A percentile compares a stretch with the other conserved stretches of the same genome.
phyloP scores from a whole-genome alignment of 1,284 basidiomycete genomes.

The Marasmius oreades region DNA sequence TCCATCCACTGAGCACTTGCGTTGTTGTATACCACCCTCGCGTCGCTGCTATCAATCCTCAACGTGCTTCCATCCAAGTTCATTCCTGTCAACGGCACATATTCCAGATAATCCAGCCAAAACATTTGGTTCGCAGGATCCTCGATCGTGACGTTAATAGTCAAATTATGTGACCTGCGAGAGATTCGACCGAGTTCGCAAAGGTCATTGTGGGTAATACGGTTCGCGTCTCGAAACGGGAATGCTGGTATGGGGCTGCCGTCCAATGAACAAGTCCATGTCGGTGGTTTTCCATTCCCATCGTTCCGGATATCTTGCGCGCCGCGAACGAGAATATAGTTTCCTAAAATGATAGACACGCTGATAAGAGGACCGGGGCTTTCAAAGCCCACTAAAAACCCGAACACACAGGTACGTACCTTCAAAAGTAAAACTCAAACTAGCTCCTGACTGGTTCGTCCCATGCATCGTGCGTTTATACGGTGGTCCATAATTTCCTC shows the following conservation, averaged over 20 bases:
- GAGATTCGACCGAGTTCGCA: constrained; percentile 19
- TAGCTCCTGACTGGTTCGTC: background rate
- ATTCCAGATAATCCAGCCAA: constrained; percentile 28
- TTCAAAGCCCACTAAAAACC: too few species aligned
- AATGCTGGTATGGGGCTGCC: constrained; percentile 20
- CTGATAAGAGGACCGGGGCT: background rate
- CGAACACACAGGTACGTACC: background rate
- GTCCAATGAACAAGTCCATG: constrained; percentile 27
- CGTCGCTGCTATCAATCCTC: constrained; percentile 16
- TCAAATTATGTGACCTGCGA: constrained; percentile 22
- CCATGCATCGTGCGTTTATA: background rate
- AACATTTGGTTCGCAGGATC: constrained; percentile 20
- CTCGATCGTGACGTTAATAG: constrained; percentile 21
- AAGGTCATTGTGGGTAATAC: constrained; percentile 12
- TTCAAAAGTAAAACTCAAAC: background rate
- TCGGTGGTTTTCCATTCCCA: constrained; percentile 11
- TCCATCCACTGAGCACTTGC: background rate
- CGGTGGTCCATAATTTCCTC: background rate
- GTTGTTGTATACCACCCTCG: constrained; percentile 16
- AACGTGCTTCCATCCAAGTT: constrained; percentile 16
- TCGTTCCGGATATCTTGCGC: background rate
- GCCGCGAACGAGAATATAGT: background rate
- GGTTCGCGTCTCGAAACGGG: constrained; percentile 25
- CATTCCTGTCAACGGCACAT: constrained; percentile 23
- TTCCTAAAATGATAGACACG: background rate